These are phyloP conservation scores for Cercophora samala DNA, from an alignment of 495 filamentous ascomycete species.

Conservation along the genomic window DNA sequence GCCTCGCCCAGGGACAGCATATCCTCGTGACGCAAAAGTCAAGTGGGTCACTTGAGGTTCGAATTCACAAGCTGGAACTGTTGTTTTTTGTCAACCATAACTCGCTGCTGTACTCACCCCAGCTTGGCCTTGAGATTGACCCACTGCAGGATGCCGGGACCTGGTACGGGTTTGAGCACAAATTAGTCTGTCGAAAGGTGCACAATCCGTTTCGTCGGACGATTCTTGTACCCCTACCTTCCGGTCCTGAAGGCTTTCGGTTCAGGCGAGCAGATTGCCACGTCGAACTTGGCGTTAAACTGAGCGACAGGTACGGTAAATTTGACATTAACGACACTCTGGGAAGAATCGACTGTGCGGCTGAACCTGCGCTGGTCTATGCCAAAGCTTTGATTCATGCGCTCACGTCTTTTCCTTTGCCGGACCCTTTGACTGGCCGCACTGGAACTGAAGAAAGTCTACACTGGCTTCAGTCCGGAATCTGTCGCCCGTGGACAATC, in stretches of 20 bases:
- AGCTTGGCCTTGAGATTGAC: conserved; percentile 45
- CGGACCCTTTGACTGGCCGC: conserved; percentile 53
- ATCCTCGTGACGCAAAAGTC: conserved; percentile 36
- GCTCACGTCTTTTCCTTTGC: conserved; percentile 54
- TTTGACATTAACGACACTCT: conserved; percentile 50
- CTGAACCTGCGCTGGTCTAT: conserved; percentile 46
- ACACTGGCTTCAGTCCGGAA: conserved; percentile 47
- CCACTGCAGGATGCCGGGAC: conserved; percentile 50
- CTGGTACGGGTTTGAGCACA: conserved; percentile 49
- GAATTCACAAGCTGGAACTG: conserved; percentile 40
- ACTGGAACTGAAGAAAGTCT: conserved; percentile 63
- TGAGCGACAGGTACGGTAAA: conserved; percentile 33
- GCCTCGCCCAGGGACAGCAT: conserved; percentile 34
- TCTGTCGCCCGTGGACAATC: conserved; percentile 41
- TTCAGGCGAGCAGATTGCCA: conserved; percentile 26
- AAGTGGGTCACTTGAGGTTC: conserved; percentile 25
- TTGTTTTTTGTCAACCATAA: conserved; percentile 35
- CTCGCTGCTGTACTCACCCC: conserved; percentile 41
- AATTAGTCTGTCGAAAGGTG: conserved; percentile 40
- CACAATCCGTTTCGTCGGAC: conserved; percentile 31
- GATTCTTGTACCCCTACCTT: conserved; percentile 41
- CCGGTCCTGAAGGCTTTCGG: conserved; percentile 7
- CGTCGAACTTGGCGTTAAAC: conserved; percentile 29
- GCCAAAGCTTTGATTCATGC: conserved; percentile 58
- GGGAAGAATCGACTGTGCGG: conserved; percentile 44